These are phyloP conservation scores for Yarrowia porcina DNA, from an alignment of 805 yeast genomes.

Conservation along the genomic window DNA sequence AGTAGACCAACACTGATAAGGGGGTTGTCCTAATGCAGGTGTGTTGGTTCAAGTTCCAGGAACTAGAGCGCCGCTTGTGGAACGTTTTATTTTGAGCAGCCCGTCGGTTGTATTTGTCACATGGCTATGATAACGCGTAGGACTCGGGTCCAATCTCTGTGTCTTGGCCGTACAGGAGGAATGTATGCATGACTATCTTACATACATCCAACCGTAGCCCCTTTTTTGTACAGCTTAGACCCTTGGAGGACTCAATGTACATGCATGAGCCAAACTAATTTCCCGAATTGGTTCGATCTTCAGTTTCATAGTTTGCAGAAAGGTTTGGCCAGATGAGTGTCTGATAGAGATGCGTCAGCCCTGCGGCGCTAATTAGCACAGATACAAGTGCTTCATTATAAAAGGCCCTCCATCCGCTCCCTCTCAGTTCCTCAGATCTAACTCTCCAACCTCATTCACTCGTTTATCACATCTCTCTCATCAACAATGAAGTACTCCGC, in stretches of 20 bases:
- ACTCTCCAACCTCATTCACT: background rate
- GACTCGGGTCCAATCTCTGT: background rate
- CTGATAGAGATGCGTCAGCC: slow-evolving; percentile 18
- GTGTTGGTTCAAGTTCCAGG: background rate
- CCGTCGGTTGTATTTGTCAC: too few relatives aligned
- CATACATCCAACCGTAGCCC: background rate
- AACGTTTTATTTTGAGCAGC: too few relatives aligned
- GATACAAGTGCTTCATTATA: background rate
- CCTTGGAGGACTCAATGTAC: background rate
- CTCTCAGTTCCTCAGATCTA: background rate
- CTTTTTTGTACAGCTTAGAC: background rate
- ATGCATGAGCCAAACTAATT: slow-evolving; percentile 1
- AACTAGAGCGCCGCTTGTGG: background rate
- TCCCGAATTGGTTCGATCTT: background rate
- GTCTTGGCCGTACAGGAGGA: background rate
- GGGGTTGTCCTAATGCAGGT: slow-evolving; percentile 14
- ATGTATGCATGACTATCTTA: slow-evolving; percentile 9
- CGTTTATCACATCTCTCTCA: background rate
- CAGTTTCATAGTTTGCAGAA: slow-evolving; percentile 10
- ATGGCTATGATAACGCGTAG: background rate
- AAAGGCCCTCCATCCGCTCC: background rate
- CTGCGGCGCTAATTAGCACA: slow-evolving; percentile 1
- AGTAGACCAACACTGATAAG: slow-evolving; percentile 4
- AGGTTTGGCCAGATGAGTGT: background rate
- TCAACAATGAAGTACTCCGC: background rate